Percentiles rank a stretch among this genome's conserved stretches.
Conservation (phyloP, 768 basidiomycete species). For the Porpolomopsis calyptriformis region DNA sequence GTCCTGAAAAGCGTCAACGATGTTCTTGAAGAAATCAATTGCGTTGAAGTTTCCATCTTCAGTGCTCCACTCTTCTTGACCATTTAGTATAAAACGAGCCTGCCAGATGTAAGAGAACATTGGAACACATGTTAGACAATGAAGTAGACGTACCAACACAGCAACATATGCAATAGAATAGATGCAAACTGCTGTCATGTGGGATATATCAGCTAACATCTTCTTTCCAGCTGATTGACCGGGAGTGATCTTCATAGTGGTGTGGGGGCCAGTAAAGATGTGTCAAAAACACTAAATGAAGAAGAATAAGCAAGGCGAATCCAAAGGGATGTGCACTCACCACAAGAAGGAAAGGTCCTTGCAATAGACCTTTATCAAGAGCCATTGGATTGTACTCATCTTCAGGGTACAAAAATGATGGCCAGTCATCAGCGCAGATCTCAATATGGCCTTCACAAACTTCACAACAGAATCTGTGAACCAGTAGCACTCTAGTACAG, state of each 20-base stretch:
- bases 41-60: neutral
- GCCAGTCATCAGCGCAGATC: neutral
- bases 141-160: conserved; percentile 1
- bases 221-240: conserved; percentile 1
- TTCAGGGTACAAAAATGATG: conserved; percentile 1
- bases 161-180: neutral
- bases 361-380: neutral
- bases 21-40: neutral
- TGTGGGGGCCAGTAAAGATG: neutral
- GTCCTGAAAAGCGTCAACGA: neutral
- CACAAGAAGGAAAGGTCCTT: neutral
- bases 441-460: neutral
- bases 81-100: conserved; percentile 1
- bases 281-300: conserved; percentile 1
- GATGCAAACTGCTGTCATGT: neutral
- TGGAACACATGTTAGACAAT: too few species aligned
- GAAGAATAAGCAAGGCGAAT: neutral
- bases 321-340: too few species aligned
- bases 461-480: neutral
- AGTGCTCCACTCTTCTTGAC: neutral
- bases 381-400: conserved; percentile 1
- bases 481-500: neutral
- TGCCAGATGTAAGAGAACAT: neutral
- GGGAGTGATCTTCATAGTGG: neutral
- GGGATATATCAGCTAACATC: neutral